These are phyloP conservation scores for Daedaleopsis nitida DNA, from an alignment of 768 basidiomycete genomes.

Conservation along the genomic window DNA sequence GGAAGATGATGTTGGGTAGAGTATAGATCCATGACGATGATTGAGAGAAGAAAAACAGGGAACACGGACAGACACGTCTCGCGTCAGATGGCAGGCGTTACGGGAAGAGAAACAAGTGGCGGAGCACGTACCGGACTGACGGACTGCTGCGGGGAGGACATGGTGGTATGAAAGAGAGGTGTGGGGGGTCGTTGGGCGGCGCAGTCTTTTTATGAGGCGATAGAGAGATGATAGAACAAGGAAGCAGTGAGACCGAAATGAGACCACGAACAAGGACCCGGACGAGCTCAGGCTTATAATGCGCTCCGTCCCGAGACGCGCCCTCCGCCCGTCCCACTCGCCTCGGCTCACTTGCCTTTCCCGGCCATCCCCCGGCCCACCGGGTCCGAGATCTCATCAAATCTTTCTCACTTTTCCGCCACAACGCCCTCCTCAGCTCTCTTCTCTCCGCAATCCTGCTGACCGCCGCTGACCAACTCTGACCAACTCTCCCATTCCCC, in stretches of 20 bases:
- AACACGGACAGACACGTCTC: slow-evolving; percentile 6
- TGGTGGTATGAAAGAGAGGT: slow-evolving; percentile 8
- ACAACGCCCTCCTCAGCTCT: not conserved
- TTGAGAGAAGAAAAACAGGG: slow-evolving; percentile 1
- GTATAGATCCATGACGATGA: not conserved
- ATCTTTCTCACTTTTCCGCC: slow-evolving; percentile 6
- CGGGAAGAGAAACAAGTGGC: too few species aligned
- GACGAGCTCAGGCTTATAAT: not conserved
- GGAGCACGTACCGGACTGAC: slow-evolving; percentile 12
- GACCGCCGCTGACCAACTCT: slow-evolving; percentile 4
- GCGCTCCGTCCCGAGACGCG: not conserved
- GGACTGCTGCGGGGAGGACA: slow-evolving; percentile 13
- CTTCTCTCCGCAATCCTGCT: slow-evolving; percentile 1
- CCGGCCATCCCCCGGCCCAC: slow-evolving; percentile 4
- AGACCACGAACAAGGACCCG: not conserved
- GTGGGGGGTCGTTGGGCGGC: not conserved
- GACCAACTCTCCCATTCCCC: slow-evolving; percentile 9
- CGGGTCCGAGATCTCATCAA: slow-evolving; percentile 7
- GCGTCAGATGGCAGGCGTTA: slow-evolving; percentile 12
- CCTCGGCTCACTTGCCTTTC: not conserved
- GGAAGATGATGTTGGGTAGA: not conserved
- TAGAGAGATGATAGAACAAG: not conserved
- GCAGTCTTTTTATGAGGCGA: not conserved
- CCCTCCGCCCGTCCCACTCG: not conserved
- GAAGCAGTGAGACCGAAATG: not conserved